A percentile compares a stretch with the other conserved stretches of the same genome.
Conservation (phyloP, 495 filamentous ascomycete species). For the Cairneyella variabilis region DNA sequence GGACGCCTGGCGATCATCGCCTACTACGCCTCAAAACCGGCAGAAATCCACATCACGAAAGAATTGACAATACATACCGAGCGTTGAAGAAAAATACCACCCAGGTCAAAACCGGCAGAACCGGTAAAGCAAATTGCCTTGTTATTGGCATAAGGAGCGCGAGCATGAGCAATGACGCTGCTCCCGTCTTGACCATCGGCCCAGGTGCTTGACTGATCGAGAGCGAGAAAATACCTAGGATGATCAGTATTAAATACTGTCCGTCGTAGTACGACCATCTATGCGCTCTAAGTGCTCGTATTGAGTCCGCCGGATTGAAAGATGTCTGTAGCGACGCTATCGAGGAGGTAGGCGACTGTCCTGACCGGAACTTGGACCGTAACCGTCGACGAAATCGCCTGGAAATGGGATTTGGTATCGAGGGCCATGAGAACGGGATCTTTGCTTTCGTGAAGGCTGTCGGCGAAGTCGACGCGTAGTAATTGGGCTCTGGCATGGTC, state of each 20-base stretch:
- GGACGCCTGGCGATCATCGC: slow-evolving; percentile 9
- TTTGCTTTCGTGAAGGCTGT: slow-evolving; percentile 23
- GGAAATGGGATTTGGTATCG: slow-evolving; percentile 54
- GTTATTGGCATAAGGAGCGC: slow-evolving; percentile 83
- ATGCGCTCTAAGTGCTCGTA: slow-evolving; percentile 67
- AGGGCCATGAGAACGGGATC: slow-evolving; percentile 26
- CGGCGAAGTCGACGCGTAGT: slow-evolving; percentile 15
- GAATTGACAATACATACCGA: slow-evolving; percentile 22
- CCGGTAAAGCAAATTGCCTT: slow-evolving; percentile 86
- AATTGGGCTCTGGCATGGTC: slow-evolving; percentile 16
- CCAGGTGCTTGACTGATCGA: slow-evolving; percentile 73
- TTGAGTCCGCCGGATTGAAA: slow-evolving; percentile 67
- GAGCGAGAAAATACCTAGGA: slow-evolving; percentile 74
- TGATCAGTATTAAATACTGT: slow-evolving; percentile 74
- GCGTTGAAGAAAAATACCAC: slow-evolving; percentile 74
- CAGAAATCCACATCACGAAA: background rate
- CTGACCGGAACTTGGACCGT: slow-evolving; percentile 68
- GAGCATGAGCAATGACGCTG: slow-evolving; percentile 59
- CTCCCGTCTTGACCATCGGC: slow-evolving; percentile 64
- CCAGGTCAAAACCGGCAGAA: slow-evolving; percentile 78
- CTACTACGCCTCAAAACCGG: background rate
- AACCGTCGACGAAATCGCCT: slow-evolving; percentile 70
- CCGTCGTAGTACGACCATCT: slow-evolving; percentile 83
- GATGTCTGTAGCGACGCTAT: slow-evolving; percentile 79
- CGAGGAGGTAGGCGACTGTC: slow-evolving; percentile 65